Conservation (phyloP, 352 stramenopile species). For the Pythium plurisporium region DNA sequence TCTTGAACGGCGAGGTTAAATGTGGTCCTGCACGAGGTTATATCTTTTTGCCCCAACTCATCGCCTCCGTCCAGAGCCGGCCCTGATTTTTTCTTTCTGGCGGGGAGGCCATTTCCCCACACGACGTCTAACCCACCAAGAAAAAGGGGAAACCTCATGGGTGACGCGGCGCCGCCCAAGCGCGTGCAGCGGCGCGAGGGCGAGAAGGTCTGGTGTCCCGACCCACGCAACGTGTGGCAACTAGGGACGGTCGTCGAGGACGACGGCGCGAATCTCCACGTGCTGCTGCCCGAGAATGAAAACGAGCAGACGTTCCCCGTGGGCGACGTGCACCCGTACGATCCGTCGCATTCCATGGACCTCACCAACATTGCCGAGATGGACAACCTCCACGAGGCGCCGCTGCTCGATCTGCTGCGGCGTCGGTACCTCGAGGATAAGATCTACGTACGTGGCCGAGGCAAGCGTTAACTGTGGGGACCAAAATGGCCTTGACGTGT, state of each 20-base stretch:
- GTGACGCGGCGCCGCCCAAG: constrained; percentile 31
- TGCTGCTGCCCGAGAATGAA: constrained; percentile 74
- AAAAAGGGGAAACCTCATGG: constrained; percentile 5
- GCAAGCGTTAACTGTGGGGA: neutral
- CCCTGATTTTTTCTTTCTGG: constrained; percentile 15
- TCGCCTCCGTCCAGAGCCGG: no score
- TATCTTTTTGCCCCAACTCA: neutral
- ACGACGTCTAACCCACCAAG: neutral
- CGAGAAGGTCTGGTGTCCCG: constrained; percentile 86
- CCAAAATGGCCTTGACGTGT: no score
- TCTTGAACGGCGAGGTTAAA: constrained; percentile 20
- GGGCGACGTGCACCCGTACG: constrained; percentile 86
- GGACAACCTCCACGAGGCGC: constrained; percentile 91
- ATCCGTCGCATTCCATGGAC: constrained; percentile 86
- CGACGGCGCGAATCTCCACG: constrained; percentile 80
- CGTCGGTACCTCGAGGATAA: constrained; percentile 86
- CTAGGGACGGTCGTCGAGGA: constrained; percentile 83
- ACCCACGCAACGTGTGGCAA: constrained; percentile 84
- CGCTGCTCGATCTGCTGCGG: constrained; percentile 85
- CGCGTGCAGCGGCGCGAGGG: constrained; percentile 63
- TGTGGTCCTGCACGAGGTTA: constrained; percentile 15
- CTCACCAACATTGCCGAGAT: constrained; percentile 91
- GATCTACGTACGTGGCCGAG: constrained; percentile 76
- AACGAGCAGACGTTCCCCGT: constrained; percentile 76
- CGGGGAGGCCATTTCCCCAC: neutral